phyloP scores from a whole-genome alignment of 768 basidiomycete species.

The Russula abietina region DNA sequence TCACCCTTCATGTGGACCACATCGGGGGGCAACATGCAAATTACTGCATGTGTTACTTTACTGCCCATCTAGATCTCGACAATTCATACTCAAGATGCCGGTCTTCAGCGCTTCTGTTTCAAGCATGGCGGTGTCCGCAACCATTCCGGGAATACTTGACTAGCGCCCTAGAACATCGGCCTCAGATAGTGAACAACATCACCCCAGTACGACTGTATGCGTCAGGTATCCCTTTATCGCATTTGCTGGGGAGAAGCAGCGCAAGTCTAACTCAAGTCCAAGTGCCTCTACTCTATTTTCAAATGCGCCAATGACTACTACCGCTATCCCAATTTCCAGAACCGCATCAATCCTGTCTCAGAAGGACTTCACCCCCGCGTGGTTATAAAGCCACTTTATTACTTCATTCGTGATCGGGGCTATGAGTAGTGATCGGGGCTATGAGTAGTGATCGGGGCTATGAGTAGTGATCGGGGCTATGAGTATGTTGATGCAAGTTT shows the following conservation, averaged over 20 bases:
- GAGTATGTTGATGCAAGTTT: conserved; percentile 92
- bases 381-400: conserved; percentile 89
- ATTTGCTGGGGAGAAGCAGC: conserved; percentile 98
- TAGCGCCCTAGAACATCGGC: conserved; percentile 86
- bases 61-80: conserved; percentile 96
- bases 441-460: too few species aligned
- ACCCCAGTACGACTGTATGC: conserved; percentile 94
- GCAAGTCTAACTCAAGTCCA: conserved; percentile 92
- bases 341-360: conserved; percentile 81
- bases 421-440: too few species aligned
- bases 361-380: conserved; percentile 89
- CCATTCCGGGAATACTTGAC: conserved; percentile 58
- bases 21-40: conserved; percentile 98
- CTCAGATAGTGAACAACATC: conserved; percentile 98
- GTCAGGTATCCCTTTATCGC: conserved; percentile 92
- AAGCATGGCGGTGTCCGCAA: conserved; percentile 50
- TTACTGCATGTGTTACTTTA: conserved; percentile 99
- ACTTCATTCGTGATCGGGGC: conserved; percentile 96
- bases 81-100: conserved; percentile 87
- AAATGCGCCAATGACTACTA: conserved; percentile 99
- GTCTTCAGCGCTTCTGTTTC: conserved; percentile 75
- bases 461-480: too few species aligned
- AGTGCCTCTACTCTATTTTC: conserved; percentile 99
- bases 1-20: conserved; percentile 97
- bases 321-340: conserved; percentile 96